A percentile compares a stretch with the other conserved stretches of the same genome.
Evolutionary conservation across 2,329 filamentous ascomycete genomes (phyloP).

Genomic region (Fusarium sororula): DNA sequence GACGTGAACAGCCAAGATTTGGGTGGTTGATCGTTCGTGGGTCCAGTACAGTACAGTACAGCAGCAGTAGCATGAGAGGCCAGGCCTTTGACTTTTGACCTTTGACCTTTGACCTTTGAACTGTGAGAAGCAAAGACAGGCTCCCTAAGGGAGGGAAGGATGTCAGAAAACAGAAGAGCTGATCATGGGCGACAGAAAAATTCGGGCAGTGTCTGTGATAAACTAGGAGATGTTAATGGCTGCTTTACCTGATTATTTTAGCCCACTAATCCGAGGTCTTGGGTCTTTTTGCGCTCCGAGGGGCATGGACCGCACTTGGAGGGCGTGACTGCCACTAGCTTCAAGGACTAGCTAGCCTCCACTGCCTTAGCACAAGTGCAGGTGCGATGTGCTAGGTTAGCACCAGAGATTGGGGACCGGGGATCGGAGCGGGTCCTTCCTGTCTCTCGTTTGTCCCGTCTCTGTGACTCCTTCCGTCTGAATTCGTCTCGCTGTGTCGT

Average conservation of each 20-base stretch:
- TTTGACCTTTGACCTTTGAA: not conserved
- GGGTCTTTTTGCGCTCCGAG: not conserved
- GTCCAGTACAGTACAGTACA: slow-evolving; percentile 10
- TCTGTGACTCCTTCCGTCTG: slow-evolving; percentile 31
- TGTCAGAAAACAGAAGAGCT: not conserved
- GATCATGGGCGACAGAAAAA: not conserved
- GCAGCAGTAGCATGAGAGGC: not conserved
- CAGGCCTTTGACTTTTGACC: not conserved
- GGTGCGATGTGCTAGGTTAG: slow-evolving; percentile 8
- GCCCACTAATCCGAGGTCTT: not conserved
- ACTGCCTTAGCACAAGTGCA: not conserved
- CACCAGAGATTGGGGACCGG: slow-evolving; percentile 20
- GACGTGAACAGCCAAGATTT: slow-evolving; percentile 32
- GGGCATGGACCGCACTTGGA: not conserved
- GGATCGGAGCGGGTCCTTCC: slow-evolving; percentile 29
- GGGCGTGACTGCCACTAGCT: slow-evolving; percentile 31
- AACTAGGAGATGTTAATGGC: no score
- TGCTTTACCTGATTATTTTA: not conserved
- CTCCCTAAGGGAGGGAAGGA: not conserved
- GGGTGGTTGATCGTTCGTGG: slow-evolving; percentile 37
- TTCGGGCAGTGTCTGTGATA: not conserved
- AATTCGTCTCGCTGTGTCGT: slow-evolving; percentile 10
- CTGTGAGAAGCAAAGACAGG: not conserved
- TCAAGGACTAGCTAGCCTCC: slow-evolving; percentile 4
- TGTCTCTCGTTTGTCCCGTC: not conserved